Evolutionary conservation across 2,329 filamentous ascomycete species (phyloP), one percentile per base, ranked within the genome.

Genomic region (Clonostachys rosea): DNA sequence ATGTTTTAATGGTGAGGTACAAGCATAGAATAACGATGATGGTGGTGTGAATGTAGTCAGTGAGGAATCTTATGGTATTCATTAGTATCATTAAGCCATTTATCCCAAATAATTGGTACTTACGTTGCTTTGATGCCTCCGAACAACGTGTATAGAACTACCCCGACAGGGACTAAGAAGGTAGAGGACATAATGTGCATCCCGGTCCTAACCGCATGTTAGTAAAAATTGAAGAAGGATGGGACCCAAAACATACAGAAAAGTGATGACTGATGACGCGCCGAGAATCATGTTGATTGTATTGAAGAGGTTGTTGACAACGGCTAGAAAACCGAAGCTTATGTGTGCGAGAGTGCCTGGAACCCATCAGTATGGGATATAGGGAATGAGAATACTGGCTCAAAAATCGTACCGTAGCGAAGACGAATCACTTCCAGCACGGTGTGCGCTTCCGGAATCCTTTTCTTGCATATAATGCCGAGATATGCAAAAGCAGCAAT

Each of bases 231-330:
- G 8, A 30, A 30, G 24, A 30, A 9, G 10, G 4, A 30, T 30
- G 9, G 9, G 3, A 10, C 24, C 24, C 3, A 30, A 30, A 3
- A 57, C 63, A 49, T 46, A 67, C 34, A 45, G 43, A n/a, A 34
- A 18, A 4, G 33, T 37, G 10, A 44, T 77, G 1, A 90, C 89
- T 1, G 59, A 55, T 1, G 56, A 53, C 40, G 88, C 89, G 49
- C 89, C 89, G n/a, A 89, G 89, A 50, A 94, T 75, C 48, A 95
- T 70, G 87, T 91, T 91, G 42, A 88, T 81, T 4, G 87, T 91
- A 39, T 94, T 89, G 8, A 94, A 74, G 37, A 92, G 86, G 59
- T 91, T 89, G 43, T 87, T 94, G 67, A 86, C 84, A 17, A 91
- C 69, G 34, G 85, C 87, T 54, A 92, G 92, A 3, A 86, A 74